phyloP scores from a whole-genome alignment of 805 yeast genomes.

The Diddensiella santjacobensis region DNA sequence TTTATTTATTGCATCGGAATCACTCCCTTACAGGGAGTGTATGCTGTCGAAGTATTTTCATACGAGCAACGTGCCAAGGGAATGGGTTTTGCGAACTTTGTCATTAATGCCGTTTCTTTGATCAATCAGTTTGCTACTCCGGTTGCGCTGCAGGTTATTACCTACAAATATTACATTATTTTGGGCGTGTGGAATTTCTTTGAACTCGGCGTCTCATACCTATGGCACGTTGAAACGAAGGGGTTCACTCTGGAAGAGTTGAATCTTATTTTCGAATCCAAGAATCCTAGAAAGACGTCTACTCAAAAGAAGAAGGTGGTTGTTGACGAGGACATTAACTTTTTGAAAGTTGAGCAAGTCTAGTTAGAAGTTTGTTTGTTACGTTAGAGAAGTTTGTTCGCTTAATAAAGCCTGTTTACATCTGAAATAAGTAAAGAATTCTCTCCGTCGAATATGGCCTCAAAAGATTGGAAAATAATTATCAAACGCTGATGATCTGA shows the following conservation, averaged over 20 bases:
- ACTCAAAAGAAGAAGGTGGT: slow-evolving; percentile 7
- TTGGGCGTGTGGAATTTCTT: slow-evolving; percentile 30
- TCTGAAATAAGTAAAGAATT: no score
- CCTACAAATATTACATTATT: slow-evolving; percentile 33
- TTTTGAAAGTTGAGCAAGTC: slow-evolving; percentile 3
- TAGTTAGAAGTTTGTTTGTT: no score
- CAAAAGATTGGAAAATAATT: no score
- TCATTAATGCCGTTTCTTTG: slow-evolving; percentile 29
- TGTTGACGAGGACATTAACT: slow-evolving; percentile 1
- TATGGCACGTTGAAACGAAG: slow-evolving; percentile 67
- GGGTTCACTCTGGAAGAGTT: slow-evolving; percentile 78
- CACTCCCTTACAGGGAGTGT: slow-evolving; percentile 36
- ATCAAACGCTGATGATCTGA: no score
- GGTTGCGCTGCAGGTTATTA: slow-evolving; percentile 31
- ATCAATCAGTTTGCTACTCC: slow-evolving; percentile 28
- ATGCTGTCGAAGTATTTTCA: slow-evolving; percentile 28
- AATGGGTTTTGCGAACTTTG: slow-evolving; percentile 24
- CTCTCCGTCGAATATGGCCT: no score
- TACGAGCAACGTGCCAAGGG: slow-evolving; percentile 31
- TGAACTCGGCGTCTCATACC: slow-evolving; percentile 46
- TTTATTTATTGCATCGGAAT: slow-evolving; percentile 26
- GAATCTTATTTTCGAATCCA: slow-evolving; percentile 46
- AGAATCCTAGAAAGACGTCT: slow-evolving; percentile 17
- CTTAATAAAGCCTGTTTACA: no score
- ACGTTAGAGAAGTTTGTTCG: no score